Evolutionary conservation across 164 flowering plant species (phyloP), one percentile per base, ranked within the genome.

Genomic region (Vitis amurensis): DNA sequence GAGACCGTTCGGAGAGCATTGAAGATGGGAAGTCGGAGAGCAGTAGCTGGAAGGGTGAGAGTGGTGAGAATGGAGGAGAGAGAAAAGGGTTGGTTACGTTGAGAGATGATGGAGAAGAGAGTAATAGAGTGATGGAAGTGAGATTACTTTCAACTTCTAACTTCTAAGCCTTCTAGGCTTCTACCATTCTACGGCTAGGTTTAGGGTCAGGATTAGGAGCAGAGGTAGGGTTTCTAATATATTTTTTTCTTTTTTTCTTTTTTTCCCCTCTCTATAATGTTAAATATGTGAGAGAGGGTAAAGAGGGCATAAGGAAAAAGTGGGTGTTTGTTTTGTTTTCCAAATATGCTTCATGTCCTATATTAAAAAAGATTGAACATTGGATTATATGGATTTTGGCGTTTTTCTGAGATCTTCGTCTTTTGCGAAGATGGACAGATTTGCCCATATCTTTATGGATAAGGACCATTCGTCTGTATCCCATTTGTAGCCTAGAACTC

Each of bases 11-110:
- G 50, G 97, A 90, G 86, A 95, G 97, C 78, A 89, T 93, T 13
- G 98, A 91, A 61, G 98, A 87, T 15, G 98, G 91, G 14, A 88
- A 88, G 83, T 88, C 97, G 2, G 97, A 90, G 61, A 90, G 96
- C 70, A 77, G 86, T 62, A 90, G 97, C 87, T 89, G 94, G 97
- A 89, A 87, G 66, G 94, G 82, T 10, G 91, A 80, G 10, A 79
- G 88, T 59, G 84, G 83, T 0, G 90, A 80, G 29, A 75, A 81
- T 55, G 81, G 79, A 8, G 83, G 79, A 8, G 88, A 83, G 59
- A 82, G 84, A 66, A 85, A 81, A 67, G 85, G 84, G 47, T 61
- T 87, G 71, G 84, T 80, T 10, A 77, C 85, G 0, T 64, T 83
- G 51, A 74, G 88, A 74, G 95, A 87, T 14, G 95, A 85, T 0